These are phyloP conservation scores for Leavenworthia alabamica DNA, from an alignment of 345 rosid species.

Conservation along the genomic window DNA sequence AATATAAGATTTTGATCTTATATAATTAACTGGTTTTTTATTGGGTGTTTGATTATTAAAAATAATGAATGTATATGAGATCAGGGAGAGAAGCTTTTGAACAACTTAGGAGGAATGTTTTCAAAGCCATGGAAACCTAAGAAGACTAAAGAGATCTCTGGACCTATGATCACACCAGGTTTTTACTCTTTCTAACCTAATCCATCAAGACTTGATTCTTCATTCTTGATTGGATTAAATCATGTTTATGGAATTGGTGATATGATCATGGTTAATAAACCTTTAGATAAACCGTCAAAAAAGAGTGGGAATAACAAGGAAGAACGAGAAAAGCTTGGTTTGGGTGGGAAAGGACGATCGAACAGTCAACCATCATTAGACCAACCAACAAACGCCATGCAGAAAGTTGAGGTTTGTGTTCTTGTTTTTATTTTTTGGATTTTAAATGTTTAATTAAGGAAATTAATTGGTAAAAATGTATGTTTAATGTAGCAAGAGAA, in stretches of 20 bases:
- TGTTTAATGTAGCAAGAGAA: constrained; percentile 54
- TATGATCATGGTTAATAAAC: not conserved
- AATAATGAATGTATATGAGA: not conserved
- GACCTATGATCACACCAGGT: constrained; percentile 74
- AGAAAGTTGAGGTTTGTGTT: constrained; percentile 73
- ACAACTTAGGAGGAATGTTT: constrained; percentile 89
- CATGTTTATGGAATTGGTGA: not conserved
- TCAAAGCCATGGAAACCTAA: constrained; percentile 95
- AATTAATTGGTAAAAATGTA: not conserved
- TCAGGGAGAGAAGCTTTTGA: constrained; percentile 91
- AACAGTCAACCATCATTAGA: constrained; percentile 38
- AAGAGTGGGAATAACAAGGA: constrained; percentile 39
- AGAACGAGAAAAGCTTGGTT: constrained; percentile 70
- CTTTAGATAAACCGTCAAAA: constrained; percentile 44
- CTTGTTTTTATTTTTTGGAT: not conserved
- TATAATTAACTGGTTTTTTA: too few relatives aligned
- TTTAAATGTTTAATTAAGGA: not conserved
- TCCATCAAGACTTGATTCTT: too few relatives aligned
- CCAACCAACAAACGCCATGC: constrained; percentile 52
- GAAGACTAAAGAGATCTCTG: constrained; percentile 56
- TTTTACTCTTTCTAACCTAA: not conserved
- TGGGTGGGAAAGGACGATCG: constrained; percentile 41
- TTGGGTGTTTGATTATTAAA: not conserved
- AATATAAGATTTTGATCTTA: too few relatives aligned
- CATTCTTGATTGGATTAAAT: not conserved